phyloP scores from a whole-genome alignment of 1,284 basidiomycete genomes.

The Puccinia triticina region DNA sequence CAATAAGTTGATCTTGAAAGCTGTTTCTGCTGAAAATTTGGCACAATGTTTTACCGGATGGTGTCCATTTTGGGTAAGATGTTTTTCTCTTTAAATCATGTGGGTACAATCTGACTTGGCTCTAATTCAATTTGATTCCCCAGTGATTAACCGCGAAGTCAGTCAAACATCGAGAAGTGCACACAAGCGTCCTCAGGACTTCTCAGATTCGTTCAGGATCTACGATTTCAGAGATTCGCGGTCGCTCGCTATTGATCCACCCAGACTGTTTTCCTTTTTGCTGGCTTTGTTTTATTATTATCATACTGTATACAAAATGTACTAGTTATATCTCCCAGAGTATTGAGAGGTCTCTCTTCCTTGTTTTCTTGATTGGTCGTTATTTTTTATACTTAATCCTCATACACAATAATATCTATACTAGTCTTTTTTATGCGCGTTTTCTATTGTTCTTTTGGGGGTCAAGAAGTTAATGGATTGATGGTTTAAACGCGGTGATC shows the following conservation, averaged over 20 bases:
- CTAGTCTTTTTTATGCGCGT: background rate
- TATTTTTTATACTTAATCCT: background rate
- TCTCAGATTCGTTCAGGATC: too few relatives aligned
- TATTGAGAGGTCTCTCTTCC: background rate
- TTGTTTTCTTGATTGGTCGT: conserved; percentile 6
- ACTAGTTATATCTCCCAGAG: background rate
- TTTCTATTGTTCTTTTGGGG: background rate
- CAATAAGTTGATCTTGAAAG: conserved; percentile 85
- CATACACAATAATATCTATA: background rate
- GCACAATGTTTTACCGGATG: conserved; percentile 96
- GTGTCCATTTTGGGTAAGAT: conserved; percentile 63
- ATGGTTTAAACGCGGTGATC: too few relatives aligned
- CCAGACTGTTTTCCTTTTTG: background rate
- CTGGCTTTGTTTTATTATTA: background rate
- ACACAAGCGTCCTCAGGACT: too few relatives aligned
- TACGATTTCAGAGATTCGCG: background rate
- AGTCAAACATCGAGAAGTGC: too few relatives aligned
- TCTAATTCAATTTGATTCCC: too few relatives aligned
- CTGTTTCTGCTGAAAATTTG: conserved; percentile 86
- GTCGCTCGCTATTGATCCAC: background rate
- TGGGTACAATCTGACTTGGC: too few relatives aligned
- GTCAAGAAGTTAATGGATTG: too few relatives aligned
- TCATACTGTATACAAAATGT: background rate
- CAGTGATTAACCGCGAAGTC: too few relatives aligned
- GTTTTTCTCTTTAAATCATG: background rate